Evolutionary conservation across 225 moss, liverwort and hornwort species (phyloP).

Genomic region (Marchantia polymorpha): DNA sequence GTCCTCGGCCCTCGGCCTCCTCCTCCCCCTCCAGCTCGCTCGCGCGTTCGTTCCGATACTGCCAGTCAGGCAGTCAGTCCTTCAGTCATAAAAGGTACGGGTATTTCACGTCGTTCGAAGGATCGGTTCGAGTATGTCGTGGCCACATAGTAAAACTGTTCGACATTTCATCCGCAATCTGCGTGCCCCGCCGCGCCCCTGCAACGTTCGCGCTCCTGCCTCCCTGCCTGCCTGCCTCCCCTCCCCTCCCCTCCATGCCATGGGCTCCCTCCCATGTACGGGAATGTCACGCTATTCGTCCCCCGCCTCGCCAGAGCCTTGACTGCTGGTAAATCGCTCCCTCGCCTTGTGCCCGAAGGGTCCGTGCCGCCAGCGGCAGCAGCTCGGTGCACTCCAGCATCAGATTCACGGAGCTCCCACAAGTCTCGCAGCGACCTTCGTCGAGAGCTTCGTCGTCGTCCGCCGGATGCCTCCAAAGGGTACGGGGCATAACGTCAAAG

Average conservation of each 20-base stretch:
- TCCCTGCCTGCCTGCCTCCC: too few species aligned
- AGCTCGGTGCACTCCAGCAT: background rate
- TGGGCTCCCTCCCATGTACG: background rate
- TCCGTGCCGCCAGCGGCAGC: background rate
- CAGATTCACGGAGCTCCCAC: background rate
- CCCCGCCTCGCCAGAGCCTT: background rate
- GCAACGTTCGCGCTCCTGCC: conserved; percentile 2
- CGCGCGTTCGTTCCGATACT: background rate
- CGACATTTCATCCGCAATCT: background rate
- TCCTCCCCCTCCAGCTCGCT: background rate
- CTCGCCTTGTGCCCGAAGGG: background rate
- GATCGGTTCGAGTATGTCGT: background rate
- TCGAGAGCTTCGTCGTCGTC: background rate
- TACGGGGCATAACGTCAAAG: background rate
- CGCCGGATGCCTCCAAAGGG: background rate
- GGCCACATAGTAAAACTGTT: conserved; percentile 2
- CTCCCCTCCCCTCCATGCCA: too few species aligned
- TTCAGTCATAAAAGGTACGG: background rate
- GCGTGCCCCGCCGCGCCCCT: background rate
- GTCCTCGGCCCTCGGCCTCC: too few species aligned
- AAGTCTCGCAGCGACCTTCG: background rate
- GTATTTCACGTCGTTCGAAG: conserved; percentile 8
- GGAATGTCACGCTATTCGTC: background rate
- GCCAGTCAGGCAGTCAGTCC: background rate
- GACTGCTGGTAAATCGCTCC: background rate